phyloP scores from a whole-genome alignment of 2,329 filamentous ascomycete species.

The Cladosporium colombiae region DNA sequence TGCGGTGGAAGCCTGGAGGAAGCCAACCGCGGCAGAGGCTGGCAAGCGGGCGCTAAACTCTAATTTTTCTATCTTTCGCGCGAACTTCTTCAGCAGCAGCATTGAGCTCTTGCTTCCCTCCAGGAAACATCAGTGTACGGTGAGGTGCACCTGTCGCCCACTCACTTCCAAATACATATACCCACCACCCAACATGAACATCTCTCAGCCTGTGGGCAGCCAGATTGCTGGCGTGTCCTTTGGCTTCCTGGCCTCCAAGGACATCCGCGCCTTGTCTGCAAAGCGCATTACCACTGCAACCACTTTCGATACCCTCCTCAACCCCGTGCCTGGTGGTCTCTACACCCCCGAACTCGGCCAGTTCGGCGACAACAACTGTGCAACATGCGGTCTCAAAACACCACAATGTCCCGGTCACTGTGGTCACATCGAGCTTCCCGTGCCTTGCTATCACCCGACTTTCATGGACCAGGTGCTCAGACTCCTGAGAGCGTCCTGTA shows the following conservation, averaged over 20 bases:
- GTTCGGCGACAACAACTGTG: slow-evolving; percentile 81
- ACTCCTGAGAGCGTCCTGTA: slow-evolving; percentile 81
- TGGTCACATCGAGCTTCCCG: slow-evolving; percentile 92
- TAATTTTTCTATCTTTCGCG: slow-evolving; percentile 12
- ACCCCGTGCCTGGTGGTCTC: slow-evolving; percentile 85
- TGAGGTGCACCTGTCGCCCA: slow-evolving; percentile 13
- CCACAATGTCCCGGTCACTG: slow-evolving; percentile 83
- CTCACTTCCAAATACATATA: neutral
- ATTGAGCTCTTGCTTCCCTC: neutral
- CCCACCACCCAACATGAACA: slow-evolving; percentile 41
- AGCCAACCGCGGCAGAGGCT: slow-evolving; percentile 1
- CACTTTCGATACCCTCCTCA: slow-evolving; percentile 90
- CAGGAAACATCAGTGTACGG: slow-evolving; percentile 18
- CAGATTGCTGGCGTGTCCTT: slow-evolving; percentile 87
- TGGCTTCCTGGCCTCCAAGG: slow-evolving; percentile 74
- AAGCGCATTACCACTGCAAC: slow-evolving; percentile 90
- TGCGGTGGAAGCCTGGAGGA: neutral
- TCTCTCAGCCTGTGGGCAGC: slow-evolving; percentile 74
- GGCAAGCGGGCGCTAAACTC: neutral
- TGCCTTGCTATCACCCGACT: slow-evolving; percentile 92
- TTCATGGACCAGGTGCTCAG: slow-evolving; percentile 92
- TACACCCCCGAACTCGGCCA: slow-evolving; percentile 91
- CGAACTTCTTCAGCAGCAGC: slow-evolving; percentile 1
- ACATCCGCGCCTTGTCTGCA: slow-evolving; percentile 87
- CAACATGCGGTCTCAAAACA: slow-evolving; percentile 85